phyloP scores from a whole-genome alignment of 345 rosid genomes.

The Noccaea caerulescens region DNA sequence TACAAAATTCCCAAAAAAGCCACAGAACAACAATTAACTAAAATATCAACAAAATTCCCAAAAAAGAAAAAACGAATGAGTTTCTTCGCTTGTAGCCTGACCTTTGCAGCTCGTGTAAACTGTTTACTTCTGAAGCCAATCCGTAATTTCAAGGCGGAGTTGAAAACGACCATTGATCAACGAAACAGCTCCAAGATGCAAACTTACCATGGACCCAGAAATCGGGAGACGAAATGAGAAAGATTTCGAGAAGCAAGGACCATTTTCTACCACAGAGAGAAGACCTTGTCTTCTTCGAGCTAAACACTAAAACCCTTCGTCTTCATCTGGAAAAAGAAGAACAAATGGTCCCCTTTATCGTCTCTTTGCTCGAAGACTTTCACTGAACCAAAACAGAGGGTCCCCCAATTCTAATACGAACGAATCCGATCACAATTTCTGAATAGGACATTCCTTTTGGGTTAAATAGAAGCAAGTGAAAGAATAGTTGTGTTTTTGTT shows the following conservation, averaged over 20 bases:
- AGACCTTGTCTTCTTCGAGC: constrained; percentile 13
- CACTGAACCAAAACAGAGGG: not conserved
- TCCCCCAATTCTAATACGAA: not conserved
- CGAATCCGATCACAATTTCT: not conserved
- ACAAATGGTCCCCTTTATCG: constrained; percentile 20
- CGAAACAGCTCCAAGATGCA: constrained; percentile 21
- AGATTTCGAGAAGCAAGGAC: not conserved
- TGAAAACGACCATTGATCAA: constrained; percentile 14
- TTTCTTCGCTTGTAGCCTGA: not conserved
- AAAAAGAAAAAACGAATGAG: not conserved
- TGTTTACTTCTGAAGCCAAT: constrained; percentile 33
- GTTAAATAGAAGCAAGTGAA: no score
- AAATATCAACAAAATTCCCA: not conserved
- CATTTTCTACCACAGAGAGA: constrained; percentile 28
- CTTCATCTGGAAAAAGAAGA: constrained; percentile 27
- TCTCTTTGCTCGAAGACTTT: not conserved
- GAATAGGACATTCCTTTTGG: not conserved
- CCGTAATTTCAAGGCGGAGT: constrained; percentile 14
- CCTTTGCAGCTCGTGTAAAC: constrained; percentile 33
- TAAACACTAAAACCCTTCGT: constrained; percentile 1
- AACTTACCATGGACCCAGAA: constrained; percentile 37
- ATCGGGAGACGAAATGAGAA: not conserved
- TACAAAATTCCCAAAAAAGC: constrained; percentile 25
- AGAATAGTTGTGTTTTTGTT: no score
- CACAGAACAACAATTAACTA: not conserved